Evolutionary conservation across 208 protist genomes (phyloP).

Genomic region (Leishmania turanica): DNA sequence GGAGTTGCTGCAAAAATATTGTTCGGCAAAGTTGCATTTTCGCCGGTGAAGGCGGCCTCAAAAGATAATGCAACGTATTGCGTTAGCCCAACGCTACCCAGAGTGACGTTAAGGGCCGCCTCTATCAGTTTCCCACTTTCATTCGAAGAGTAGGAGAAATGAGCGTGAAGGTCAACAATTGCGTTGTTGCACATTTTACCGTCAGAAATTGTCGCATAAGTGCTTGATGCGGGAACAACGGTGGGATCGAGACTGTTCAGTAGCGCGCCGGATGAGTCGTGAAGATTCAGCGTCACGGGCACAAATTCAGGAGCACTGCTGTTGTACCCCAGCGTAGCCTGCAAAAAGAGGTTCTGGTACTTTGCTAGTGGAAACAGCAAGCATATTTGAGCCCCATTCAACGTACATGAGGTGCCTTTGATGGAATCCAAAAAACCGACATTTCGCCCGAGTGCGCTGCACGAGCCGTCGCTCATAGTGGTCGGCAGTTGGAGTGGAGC

Average conservation of each 20-base stretch:
- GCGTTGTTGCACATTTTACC: conserved; percentile 55
- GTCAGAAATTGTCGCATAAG: conserved; percentile 39
- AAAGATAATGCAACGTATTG: conserved; percentile 50
- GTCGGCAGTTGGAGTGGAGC: conserved; percentile 47
- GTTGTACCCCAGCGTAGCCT: conserved; percentile 15
- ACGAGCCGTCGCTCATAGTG: conserved; percentile 42
- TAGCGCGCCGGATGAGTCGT: conserved; percentile 26
- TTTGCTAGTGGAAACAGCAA: conserved; percentile 34
- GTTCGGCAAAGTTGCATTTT: conserved; percentile 28
- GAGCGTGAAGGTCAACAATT: conserved; percentile 30
- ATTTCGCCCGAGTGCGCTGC: conserved; percentile 28
- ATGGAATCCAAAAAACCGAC: conserved; percentile 64
- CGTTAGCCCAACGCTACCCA: conserved; percentile 23
- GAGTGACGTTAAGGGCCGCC: conserved; percentile 29
- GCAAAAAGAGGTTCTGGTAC: conserved; percentile 62
- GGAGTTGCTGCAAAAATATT: conserved; percentile 61
- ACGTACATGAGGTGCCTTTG: conserved; percentile 45
- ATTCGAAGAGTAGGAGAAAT: conserved; percentile 46
- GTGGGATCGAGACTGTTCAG: conserved; percentile 39
- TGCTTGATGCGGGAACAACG: conserved; percentile 1
- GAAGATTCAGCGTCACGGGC: conserved; percentile 44
- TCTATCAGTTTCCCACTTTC: conserved; percentile 25
- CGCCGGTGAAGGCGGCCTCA: conserved; percentile 38
- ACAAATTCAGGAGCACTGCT: conserved; percentile 11
- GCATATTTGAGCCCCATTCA: conserved; percentile 55